Conservation (phyloP, 768 basidiomycete genomes). For the Pseudohyphozyma bogoriensis region DNA sequence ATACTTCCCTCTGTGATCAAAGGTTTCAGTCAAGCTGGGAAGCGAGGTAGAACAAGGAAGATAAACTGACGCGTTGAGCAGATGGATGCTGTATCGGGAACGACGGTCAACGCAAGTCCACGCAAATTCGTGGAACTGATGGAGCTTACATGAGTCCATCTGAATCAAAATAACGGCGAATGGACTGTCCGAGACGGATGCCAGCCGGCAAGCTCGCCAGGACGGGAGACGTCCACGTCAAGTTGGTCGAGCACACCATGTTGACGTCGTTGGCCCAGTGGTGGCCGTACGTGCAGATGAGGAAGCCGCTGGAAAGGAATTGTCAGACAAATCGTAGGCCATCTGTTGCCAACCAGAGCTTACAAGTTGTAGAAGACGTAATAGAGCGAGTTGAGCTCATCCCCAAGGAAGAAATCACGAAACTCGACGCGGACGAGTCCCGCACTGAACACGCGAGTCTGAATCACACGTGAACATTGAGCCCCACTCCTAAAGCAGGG, state of each 20-base stretch:
- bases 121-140: too few relatives aligned
- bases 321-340: too few relatives aligned
- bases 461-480: too few relatives aligned
- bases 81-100: constrained; percentile 59
- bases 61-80: constrained; percentile 90
- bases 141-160: constrained; percentile 25
- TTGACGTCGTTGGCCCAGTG: constrained; percentile 41
- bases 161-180: constrained; percentile 79
- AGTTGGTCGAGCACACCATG: constrained; percentile 37
- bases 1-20: too few relatives aligned
- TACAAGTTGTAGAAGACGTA: constrained; percentile 23
- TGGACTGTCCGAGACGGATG: constrained; percentile 70
- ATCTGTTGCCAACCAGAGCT: constrained; percentile 41
- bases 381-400: constrained; percentile 33
- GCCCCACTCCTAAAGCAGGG: too few relatives aligned
- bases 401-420: constrained; percentile 44
- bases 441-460: constrained; percentile 50
- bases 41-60: too few relatives aligned
- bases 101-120: too few relatives aligned
- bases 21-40: too few relatives aligned
- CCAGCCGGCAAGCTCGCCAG: constrained; percentile 56
- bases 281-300: constrained; percentile 61
- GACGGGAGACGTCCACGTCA: constrained; percentile 56
- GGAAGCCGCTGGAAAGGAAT: constrained; percentile 38
- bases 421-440: constrained; percentile 49